phyloP scores from a whole-genome alignment of 2,329 filamentous ascomycete genomes.

The Emericellopsis cladophorae region DNA sequence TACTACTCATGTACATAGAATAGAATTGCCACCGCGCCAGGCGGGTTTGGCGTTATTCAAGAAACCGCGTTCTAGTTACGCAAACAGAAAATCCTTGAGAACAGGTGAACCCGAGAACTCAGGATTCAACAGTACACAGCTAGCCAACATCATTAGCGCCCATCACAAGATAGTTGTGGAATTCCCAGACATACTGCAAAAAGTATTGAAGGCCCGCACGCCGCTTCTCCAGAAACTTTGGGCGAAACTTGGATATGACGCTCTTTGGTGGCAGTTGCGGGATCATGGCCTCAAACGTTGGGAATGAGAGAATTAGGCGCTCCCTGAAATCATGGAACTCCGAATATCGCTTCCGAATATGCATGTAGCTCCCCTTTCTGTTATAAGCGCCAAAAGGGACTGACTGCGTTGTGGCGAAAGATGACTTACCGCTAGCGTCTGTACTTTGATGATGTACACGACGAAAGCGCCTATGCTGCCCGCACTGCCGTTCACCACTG shows the following conservation, averaged over 20 bases:
- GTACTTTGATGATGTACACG: constrained; percentile 82
- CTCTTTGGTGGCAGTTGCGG: constrained; percentile 88
- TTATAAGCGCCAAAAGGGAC: neutral
- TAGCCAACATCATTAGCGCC: constrained; percentile 20
- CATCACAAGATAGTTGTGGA: neutral
- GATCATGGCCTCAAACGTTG: constrained; percentile 71
- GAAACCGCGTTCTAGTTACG: constrained; percentile 14
- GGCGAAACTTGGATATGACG: constrained; percentile 73
- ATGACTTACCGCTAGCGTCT: constrained; percentile 66
- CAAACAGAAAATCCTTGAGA: constrained; percentile 81
- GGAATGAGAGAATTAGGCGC: constrained; percentile 68
- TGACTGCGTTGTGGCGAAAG: neutral
- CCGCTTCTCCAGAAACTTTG: constrained; percentile 75
- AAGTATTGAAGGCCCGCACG: constrained; percentile 81
- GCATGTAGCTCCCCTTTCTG: constrained; percentile 44
- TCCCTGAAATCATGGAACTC: constrained; percentile 79
- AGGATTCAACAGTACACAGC: constrained; percentile 82
- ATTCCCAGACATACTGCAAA: constrained; percentile 57
- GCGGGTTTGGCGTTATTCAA: neutral
- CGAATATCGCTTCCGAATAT: constrained; percentile 67
- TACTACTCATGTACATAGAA: no score
- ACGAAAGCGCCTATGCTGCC: constrained; percentile 75
- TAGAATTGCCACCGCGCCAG: no score
- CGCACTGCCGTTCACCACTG: constrained; percentile 41
- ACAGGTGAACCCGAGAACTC: constrained; percentile 89